Evolutionary conservation across 2,329 filamentous ascomycete genomes (phyloP), one percentile per base, ranked within the genome.

Genomic region (Cordyceps farinosa): DNA sequence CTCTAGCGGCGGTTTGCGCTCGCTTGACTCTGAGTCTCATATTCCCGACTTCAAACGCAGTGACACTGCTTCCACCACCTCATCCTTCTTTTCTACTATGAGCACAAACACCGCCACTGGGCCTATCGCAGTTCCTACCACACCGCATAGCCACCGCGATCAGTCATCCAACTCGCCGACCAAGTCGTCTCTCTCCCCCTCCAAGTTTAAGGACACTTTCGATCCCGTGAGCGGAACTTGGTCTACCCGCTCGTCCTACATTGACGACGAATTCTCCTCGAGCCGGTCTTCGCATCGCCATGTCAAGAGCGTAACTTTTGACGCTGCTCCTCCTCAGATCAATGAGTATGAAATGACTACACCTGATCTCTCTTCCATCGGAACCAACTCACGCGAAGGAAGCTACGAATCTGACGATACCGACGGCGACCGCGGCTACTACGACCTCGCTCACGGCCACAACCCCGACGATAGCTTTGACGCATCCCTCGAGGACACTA

Each of bases 311-410:
- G 95, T 99, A 64, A 99, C 94, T 0, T 99, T 99, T 73, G 92
- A 98, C 77, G 90, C 89, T 44, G 92, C 91, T 2, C 94, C 94
- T 29, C 95, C 95, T 30, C 91, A 96, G 73, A 85, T 99, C 71
- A 97, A 98, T 73, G 95, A 99, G 77, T 99, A 98, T 75, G 95
- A 98, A 77, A 93, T 97, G 90, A 90, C 92, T 40, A 99, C 95
- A 2, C 95, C 95, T 11, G 95, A 97, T 72, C 86, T 96, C n/a
- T 97, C 94, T 1, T 96, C 93, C 0, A 83, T 96, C 30, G 91
- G 91, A 32, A 94, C 91, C 55, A 92, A 90, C 69, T 98, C 94
- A 13, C 89, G 94, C 9, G 92, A 97, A 71, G 92, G 92, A 48
- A 98, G 94, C 78, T 97, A 91, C 74, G 93, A 97, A 66, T 94